Evolutionary conservation across 139 green algal species (phyloP).

Genomic region (Haematococcus sp.): DNA sequence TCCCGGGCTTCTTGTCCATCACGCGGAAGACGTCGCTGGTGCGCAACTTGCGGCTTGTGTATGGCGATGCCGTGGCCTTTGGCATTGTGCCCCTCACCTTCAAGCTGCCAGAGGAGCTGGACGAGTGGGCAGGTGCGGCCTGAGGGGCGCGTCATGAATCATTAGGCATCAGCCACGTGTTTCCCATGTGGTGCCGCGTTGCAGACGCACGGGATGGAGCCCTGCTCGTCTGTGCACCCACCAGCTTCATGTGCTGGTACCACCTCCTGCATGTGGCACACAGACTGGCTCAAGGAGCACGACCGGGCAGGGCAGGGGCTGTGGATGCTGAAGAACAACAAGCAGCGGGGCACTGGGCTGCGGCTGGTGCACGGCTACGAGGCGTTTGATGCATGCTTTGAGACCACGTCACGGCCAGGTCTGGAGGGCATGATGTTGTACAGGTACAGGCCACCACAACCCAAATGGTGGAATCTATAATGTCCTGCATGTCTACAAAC

Average conservation of each 20-base stretch:
- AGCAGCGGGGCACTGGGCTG: slow-evolving; percentile 41
- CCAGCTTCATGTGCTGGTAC: background rate
- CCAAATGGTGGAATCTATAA: too few relatives aligned
- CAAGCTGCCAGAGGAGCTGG: slow-evolving; percentile 57
- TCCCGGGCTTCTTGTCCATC: slow-evolving; percentile 56
- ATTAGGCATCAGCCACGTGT: too few relatives aligned
- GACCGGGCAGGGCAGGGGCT: slow-evolving; percentile 21
- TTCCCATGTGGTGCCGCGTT: background rate
- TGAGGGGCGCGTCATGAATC: background rate
- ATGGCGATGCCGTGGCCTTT: slow-evolving; percentile 40
- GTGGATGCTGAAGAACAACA: slow-evolving; percentile 72
- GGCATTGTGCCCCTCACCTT: slow-evolving; percentile 43
- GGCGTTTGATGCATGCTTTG: slow-evolving; percentile 52
- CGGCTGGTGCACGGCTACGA: slow-evolving; percentile 37
- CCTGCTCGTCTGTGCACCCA: background rate
- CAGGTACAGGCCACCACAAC: too few relatives aligned
- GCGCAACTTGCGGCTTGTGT: slow-evolving; percentile 38
- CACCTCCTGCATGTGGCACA: background rate
- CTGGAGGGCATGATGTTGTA: slow-evolving; percentile 48
- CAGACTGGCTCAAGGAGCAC: slow-evolving; percentile 15
- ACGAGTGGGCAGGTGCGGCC: slow-evolving; percentile 35
- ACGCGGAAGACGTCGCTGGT: slow-evolving; percentile 56
- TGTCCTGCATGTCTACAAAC: too few relatives aligned
- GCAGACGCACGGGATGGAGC: background rate
- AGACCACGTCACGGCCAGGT: slow-evolving; percentile 49